Evolutionary conservation across 106 monocot genomes (phyloP).

Genomic region (Dendrobium officinale): DNA sequence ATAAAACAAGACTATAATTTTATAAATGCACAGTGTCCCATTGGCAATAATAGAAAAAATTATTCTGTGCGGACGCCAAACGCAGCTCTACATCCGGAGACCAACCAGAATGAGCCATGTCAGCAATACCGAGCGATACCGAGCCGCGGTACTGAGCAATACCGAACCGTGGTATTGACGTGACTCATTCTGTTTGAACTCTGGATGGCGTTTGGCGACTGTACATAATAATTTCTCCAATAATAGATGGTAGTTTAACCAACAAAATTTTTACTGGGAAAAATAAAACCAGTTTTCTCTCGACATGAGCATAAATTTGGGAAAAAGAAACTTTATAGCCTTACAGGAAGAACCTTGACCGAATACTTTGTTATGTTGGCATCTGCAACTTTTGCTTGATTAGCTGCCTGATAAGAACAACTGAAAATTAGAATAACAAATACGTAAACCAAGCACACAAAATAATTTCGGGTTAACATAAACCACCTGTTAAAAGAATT

Average conservation of each 20-base stretch:
- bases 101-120: too few relatives aligned
- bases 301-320: not conserved
- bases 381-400: slow-evolving; percentile 55
- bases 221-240: not conserved
- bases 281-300: not conserved
- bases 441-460: not conserved
- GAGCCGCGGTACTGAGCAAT: too few relatives aligned
- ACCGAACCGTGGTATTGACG: too few relatives aligned
- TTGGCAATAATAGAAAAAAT: not conserved
- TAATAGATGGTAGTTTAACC: not conserved
- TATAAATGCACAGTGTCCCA: not conserved
- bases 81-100: too few relatives aligned
- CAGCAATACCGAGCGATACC: too few relatives aligned
- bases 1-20: not conserved
- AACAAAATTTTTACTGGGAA: not conserved
- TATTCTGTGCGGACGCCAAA: too few relatives aligned
- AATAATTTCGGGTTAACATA: not conserved
- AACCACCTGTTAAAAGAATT: not conserved
- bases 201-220: too few relatives aligned
- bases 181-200: too few relatives aligned
- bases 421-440: not conserved
- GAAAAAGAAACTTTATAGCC: slow-evolving; percentile 13
- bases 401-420: slow-evolving; percentile 28
- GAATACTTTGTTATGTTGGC: slow-evolving; percentile 81
- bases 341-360: slow-evolving; percentile 88